These are phyloP conservation scores for Xenoacremonium recifei DNA, from an alignment of 2,329 filamentous ascomycete species.

Conservation along the genomic window DNA sequence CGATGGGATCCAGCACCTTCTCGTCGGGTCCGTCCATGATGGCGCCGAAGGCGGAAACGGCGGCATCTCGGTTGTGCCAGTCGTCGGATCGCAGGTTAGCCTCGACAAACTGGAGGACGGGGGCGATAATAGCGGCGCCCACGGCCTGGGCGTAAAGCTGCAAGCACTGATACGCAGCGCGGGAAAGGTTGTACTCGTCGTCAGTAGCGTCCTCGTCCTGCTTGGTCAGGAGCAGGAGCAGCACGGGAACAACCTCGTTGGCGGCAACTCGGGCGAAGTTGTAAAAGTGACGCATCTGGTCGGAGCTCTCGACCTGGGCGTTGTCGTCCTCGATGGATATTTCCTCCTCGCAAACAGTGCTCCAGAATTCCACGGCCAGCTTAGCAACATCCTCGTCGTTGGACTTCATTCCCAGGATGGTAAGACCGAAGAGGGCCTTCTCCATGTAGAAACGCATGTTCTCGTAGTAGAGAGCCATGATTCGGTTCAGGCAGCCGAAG, in stretches of 20 bases:
- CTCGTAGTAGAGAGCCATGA: slow-evolving; percentile 98
- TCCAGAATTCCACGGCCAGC: slow-evolving; percentile 98
- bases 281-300: slow-evolving; percentile 88
- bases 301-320: slow-evolving; percentile 68
- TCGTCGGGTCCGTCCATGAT: slow-evolving; percentile 99
- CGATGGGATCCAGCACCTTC: slow-evolving; percentile 85
- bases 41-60: slow-evolving; percentile 93
- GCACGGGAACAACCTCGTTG: slow-evolving; percentile 88
- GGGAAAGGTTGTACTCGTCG: slow-evolving; percentile 95
- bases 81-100: slow-evolving; percentile 84
- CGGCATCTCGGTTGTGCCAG: slow-evolving; percentile 93
- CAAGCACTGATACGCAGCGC: slow-evolving; percentile 93
- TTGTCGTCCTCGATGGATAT: slow-evolving; percentile 98
- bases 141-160: slow-evolving; percentile 95
- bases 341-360: slow-evolving; percentile 99
- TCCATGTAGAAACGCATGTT: slow-evolving; percentile 99
- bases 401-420: slow-evolving; percentile 97
- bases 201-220: slow-evolving; percentile 97
- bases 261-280: slow-evolving; percentile 94
- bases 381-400: slow-evolving; percentile 97
- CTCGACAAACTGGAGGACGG: slow-evolving; percentile 90
- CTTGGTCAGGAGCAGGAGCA: slow-evolving; percentile 86
- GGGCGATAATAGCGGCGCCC: slow-evolving; percentile 76
- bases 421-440: slow-evolving; percentile 96
- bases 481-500: slow-evolving; percentile 96